Evolutionary conservation across 352 stramenopile species (phyloP), one percentile per base, ranked within the genome.

Genomic region (Halophytophthora polymorphica): DNA sequence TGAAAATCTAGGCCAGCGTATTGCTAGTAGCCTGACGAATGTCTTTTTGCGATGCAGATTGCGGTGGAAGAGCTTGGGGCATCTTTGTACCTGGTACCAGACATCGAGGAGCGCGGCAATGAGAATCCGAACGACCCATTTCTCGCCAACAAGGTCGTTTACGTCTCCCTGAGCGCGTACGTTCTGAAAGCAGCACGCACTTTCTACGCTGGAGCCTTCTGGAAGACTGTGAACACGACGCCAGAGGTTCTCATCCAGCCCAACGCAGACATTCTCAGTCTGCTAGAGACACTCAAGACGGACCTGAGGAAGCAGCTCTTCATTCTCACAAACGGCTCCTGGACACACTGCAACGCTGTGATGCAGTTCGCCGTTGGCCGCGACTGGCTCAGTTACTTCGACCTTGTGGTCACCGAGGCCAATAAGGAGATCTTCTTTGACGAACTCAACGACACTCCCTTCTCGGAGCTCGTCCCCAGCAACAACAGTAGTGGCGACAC

Each of bases 391-490:
- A 50, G 45, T 18, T 73, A 71, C 50, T 83, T 83, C 33, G 66
- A 77, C 25, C 50, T 83, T 17, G 64, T 83, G 21, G 33, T 80
- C 17, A 83, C 69, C 1, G 68, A 83, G 17, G 64, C 65, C 29
- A 73, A 77, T 38, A 79, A 78, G 39, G 69, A 79, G 17, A 62
- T 76, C 10, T 83, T 83, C 52, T 83, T 80, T 39, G 68, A 80
- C 56, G 55, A 76, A 39, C 64, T 75, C 51, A 77, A 83, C 50
- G 63, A 74, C 23, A 68, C 52, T 1, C 50, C 64, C 15, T 83
- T 83, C 58, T 65, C 57, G 25, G 25, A 31, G 25, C 4, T 64
- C 28, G 35, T 19, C 1, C 25, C 47, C 14, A 41, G 58, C 10
- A 48, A 23, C 23, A 15, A 14, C 36, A 13, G 14, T 33, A 53